Evolutionary conservation across 306 rosid species (phyloP).

Genomic region (Canavalia ensiformis): DNA sequence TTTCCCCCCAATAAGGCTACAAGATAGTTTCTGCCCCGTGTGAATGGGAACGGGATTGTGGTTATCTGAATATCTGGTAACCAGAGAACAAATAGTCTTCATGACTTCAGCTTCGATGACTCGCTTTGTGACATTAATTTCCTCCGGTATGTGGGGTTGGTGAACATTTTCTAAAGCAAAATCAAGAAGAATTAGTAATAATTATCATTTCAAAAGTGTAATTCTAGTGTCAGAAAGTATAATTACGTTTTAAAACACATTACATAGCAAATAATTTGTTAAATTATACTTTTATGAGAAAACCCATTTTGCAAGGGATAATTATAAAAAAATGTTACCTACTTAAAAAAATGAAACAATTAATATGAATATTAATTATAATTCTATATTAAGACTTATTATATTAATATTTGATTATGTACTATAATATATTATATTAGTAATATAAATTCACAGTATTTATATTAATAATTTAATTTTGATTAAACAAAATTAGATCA

Average conservation of each 20-base stretch:
- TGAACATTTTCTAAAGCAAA: slow-evolving; percentile 8
- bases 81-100: slow-evolving; percentile 53
- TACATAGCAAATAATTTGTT: not conserved
- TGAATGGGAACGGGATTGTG: slow-evolving; percentile 38
- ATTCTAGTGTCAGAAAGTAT: not conserved
- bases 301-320: not conserved
- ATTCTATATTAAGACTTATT: too few species aligned
- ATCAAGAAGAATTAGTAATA: not conserved
- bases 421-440: too few species aligned
- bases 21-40: slow-evolving; percentile 40
- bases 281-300: too few species aligned
- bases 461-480: too few species aligned
- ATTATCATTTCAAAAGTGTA: not conserved
- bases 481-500: too few species aligned
- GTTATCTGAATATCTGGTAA: not conserved
- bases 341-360: too few species aligned
- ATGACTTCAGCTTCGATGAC: slow-evolving; percentile 50
- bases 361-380: too few species aligned
- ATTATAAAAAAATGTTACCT: too few species aligned
- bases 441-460: too few species aligned
- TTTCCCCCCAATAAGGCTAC: slow-evolving; percentile 14
- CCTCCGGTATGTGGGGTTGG: slow-evolving; percentile 26
- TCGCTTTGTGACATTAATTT: slow-evolving; percentile 43
- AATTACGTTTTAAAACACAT: not conserved
- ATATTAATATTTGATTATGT: too few species aligned